These are phyloP conservation scores for Mycena haematopus DNA, from an alignment of 768 basidiomycete genomes.

Conservation along the genomic window DNA sequence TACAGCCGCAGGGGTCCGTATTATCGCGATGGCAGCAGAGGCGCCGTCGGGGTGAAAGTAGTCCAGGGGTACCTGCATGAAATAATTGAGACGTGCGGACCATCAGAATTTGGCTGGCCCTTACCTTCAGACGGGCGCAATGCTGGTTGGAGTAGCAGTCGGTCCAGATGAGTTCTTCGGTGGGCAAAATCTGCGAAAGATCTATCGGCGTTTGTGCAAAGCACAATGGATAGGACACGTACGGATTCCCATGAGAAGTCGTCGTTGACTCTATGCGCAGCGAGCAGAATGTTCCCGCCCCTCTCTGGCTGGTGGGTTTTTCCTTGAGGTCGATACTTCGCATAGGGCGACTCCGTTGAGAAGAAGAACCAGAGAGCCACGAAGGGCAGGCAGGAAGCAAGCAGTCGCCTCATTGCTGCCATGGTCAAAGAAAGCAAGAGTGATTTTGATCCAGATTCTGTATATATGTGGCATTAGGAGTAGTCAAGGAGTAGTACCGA, in stretches of 20 bases:
- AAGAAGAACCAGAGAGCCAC: constrained; percentile 1
- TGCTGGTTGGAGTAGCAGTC: constrained; percentile 15
- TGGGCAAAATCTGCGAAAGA: constrained; percentile 3
- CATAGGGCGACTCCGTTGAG: not conserved
- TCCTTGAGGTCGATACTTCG: not conserved
- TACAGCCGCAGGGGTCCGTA: constrained; percentile 19
- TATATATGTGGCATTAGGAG: too few species aligned
- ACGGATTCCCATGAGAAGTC: constrained; percentile 20
- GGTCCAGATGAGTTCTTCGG: constrained; percentile 13
- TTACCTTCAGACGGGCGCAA: constrained; percentile 22
- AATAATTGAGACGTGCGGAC: not conserved
- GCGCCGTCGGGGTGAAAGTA: constrained; percentile 25
- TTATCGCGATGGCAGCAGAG: constrained; percentile 28
- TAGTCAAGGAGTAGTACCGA: too few species aligned
- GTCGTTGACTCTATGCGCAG: not conserved
- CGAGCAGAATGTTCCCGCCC: too few species aligned
- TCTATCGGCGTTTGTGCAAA: too few species aligned
- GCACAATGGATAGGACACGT: not conserved
- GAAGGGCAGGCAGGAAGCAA: not conserved
- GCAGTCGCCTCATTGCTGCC: not conserved
- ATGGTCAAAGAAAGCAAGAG: not conserved
- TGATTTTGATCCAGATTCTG: too few species aligned
- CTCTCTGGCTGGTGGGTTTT: not conserved
- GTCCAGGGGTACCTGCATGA: constrained; percentile 27
- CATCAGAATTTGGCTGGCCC: not conserved